These are phyloP conservation scores for Tolypocladium sp. DNA, from an alignment of 2,329 filamentous ascomycete species.

Conservation along the genomic window DNA sequence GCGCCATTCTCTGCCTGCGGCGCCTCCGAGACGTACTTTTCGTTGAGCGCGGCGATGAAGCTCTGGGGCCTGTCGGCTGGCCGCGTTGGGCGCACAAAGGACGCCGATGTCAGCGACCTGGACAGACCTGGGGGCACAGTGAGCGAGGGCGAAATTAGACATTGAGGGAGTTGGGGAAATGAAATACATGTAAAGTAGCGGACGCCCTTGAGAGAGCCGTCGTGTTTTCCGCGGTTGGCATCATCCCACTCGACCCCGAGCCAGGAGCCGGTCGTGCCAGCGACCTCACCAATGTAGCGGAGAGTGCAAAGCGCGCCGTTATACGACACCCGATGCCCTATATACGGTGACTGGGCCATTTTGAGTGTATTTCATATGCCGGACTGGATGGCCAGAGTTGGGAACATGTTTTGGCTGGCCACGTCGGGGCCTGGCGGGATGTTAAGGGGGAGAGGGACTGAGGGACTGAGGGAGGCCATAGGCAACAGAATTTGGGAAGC, in stretches of 20 bases:
- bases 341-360: constrained; percentile 32
- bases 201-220: constrained; percentile 69
- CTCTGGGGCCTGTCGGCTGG: constrained; percentile 57
- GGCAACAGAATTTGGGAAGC: constrained; percentile 10
- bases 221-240: constrained; percentile 74
- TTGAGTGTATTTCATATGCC: not conserved
- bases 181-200: constrained; percentile 72
- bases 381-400: not conserved
- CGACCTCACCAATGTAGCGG: constrained; percentile 69
- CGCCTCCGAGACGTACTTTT: constrained; percentile 69
- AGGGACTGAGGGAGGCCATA: constrained; percentile 7
- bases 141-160: not conserved
- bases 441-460: constrained; percentile 1
- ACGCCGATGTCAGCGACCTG: constrained; percentile 62
- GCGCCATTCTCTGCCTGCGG: constrained; percentile 24
- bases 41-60: constrained; percentile 70
- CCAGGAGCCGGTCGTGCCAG: constrained; percentile 71
- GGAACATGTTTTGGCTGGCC: not conserved
- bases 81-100: constrained; percentile 75
- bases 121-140: constrained; percentile 38
- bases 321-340: constrained; percentile 74
- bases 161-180: not conserved
- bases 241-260: constrained; percentile 98
- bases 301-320: constrained; percentile 73
- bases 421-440: not conserved